Conservation (phyloP, 2,329 filamentous ascomycete species). For the Aspergillus sp. region DNA sequence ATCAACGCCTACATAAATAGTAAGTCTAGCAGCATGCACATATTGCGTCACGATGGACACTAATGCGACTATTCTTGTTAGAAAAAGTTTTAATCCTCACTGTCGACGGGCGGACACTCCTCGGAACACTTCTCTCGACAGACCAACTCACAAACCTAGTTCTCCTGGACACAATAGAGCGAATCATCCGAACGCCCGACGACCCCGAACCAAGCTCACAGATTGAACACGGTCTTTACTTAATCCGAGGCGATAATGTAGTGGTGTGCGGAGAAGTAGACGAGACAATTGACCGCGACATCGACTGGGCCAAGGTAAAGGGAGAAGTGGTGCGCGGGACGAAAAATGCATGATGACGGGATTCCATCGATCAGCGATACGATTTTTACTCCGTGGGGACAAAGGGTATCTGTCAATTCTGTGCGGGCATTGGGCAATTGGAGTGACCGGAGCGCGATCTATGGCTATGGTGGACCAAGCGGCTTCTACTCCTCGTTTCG, state of each 20-base stretch:
- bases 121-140: constrained; percentile 79
- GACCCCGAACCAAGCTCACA: constrained; percentile 78
- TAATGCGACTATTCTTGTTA: constrained; percentile 38
- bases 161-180: constrained; percentile 77
- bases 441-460: background rate
- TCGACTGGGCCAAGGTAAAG: constrained; percentile 89
- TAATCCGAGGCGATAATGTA: constrained; percentile 93
- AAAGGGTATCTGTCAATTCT: background rate
- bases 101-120: constrained; percentile 81
- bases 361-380: background rate
- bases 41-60: background rate
- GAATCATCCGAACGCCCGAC: constrained; percentile 83
- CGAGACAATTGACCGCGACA: constrained; percentile 81
- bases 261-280: constrained; percentile 87
- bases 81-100: constrained; percentile 92
- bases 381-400: background rate
- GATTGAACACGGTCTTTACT: constrained; percentile 81
- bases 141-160: constrained; percentile 95
- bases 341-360: constrained; percentile 63
- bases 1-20: constrained; percentile 56
- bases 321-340: constrained; percentile 80
- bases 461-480: background rate
- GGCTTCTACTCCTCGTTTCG: background rate
- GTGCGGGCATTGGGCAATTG: background rate
- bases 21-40: constrained; percentile 29